Percentiles rank a stretch among this genome's conserved stretches.
Evolutionary conservation across 306 rosid species (phyloP).

Genomic region (Macrotyloma uniflorum): DNA sequence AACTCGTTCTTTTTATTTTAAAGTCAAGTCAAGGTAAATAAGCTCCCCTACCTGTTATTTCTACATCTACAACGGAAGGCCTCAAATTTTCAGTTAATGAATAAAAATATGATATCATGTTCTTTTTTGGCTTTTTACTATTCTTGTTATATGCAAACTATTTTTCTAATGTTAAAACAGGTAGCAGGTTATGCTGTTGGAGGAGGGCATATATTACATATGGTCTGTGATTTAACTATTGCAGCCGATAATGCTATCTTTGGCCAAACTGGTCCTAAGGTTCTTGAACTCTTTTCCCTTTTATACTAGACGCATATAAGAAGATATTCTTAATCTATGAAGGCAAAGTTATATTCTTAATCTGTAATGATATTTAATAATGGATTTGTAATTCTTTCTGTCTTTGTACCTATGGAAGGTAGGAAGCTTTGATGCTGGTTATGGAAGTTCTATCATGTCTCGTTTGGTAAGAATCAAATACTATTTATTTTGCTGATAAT

Average conservation of each 20-base stretch:
- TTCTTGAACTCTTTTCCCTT: constrained; percentile 33
- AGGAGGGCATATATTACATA: constrained; percentile 85
- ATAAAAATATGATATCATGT: background rate
- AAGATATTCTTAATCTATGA: background rate
- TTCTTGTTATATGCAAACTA: constrained; percentile 16
- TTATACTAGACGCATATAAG: constrained; percentile 2
- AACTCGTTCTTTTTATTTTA: too few relatives aligned
- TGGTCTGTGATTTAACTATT: constrained; percentile 93
- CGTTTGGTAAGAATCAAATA: constrained; percentile 65
- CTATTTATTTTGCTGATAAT: background rate
- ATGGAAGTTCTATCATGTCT: constrained; percentile 95
- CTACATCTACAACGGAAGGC: background rate
- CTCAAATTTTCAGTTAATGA: constrained; percentile 4
- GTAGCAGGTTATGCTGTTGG: constrained; percentile 96
- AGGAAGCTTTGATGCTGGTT: constrained; percentile 99
- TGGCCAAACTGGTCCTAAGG: constrained; percentile 99
- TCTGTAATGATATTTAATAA: background rate
- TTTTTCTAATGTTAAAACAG: constrained; percentile 47
- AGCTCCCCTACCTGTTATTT: background rate
- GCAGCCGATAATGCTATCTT: constrained; percentile 91
- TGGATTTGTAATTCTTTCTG: background rate
- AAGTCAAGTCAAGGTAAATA: too few relatives aligned
- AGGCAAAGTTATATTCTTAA: background rate
- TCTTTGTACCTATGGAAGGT: constrained; percentile 53
- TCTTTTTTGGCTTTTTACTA: background rate